Evolutionary conservation across 2,329 filamentous ascomycete species (phyloP).

Genomic region (Ceratocystis alfenasii): DNA sequence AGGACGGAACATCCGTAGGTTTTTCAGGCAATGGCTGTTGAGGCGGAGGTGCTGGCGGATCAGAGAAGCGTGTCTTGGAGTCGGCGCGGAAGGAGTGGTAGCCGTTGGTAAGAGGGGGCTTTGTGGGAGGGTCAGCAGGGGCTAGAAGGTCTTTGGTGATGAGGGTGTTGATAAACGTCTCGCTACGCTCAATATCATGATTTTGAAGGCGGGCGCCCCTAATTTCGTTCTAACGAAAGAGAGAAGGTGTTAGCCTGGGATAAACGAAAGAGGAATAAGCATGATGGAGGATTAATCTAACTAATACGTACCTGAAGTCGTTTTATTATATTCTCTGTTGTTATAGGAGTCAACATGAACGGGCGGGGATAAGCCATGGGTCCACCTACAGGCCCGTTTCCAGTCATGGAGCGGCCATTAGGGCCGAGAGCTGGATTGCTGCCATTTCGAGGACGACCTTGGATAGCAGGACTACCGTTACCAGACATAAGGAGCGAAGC

Average conservation of each 20-base stretch:
- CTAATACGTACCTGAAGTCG: constrained; percentile 56
- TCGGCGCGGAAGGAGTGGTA: constrained; percentile 54
- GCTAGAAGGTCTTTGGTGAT: constrained; percentile 59
- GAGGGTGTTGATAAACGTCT: constrained; percentile 67
- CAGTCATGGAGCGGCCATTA: constrained; percentile 47
- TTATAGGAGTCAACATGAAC: constrained; percentile 78
- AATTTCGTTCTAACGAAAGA: constrained; percentile 60
- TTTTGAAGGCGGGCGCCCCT: constrained; percentile 78
- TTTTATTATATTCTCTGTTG: constrained; percentile 90
- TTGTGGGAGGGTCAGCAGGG: constrained; percentile 38
- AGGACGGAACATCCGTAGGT: constrained; percentile 57
- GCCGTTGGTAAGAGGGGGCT: constrained; percentile 35
- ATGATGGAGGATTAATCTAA: too few relatives aligned
- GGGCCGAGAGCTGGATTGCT: constrained; percentile 53
- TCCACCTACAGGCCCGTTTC: constrained; percentile 40
- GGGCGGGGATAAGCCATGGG: constrained; percentile 59
- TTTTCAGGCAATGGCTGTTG: constrained; percentile 91
- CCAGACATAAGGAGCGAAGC: constrained; percentile 61
- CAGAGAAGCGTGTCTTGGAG: constrained; percentile 73
- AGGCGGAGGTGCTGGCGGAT: constrained; percentile 84
- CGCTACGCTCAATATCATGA: constrained; percentile 70
- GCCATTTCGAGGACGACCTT: constrained; percentile 57
- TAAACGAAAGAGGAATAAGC: not conserved
- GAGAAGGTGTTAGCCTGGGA: constrained; percentile 22
- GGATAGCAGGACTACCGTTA: constrained; percentile 45